These are phyloP conservation scores for Fusarium graminum DNA, from an alignment of 2,329 filamentous ascomycete species.

Conservation along the genomic window DNA sequence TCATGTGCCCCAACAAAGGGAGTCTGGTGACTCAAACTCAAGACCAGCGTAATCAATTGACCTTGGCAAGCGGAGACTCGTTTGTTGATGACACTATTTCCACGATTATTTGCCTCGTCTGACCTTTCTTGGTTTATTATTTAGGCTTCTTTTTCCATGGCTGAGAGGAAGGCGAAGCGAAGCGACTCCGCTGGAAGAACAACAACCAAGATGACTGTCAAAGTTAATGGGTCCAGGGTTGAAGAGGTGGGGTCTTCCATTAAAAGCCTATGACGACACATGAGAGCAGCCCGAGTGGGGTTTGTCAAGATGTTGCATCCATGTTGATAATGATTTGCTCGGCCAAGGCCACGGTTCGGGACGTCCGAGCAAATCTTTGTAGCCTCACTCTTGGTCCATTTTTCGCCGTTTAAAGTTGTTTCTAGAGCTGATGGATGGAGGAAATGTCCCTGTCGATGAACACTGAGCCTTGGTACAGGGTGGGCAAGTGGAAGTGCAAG, in stretches of 20 bases:
- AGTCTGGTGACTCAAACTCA: constrained; percentile 41
- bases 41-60: constrained; percentile 37
- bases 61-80: constrained; percentile 16
- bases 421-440: constrained; percentile 16
- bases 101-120: neutral
- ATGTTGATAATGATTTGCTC: constrained; percentile 13
- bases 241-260: constrained; percentile 26
- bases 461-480: constrained; percentile 19
- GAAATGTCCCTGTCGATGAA: constrained; percentile 38
- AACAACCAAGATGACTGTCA: constrained; percentile 38
- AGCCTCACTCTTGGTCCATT: constrained; percentile 21
- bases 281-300: constrained; percentile 21
- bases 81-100: constrained; percentile 6
- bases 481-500: constrained; percentile 7
- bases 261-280: constrained; percentile 41
- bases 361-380: constrained; percentile 29
- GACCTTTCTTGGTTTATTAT: constrained; percentile 1
- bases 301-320: constrained; percentile 10
- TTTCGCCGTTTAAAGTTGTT: constrained; percentile 10
- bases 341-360: constrained; percentile 39
- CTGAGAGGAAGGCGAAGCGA: constrained; percentile 6
- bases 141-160: constrained; percentile 3
- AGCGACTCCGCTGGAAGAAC: constrained; percentile 5
- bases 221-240: constrained; percentile 31
- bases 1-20: constrained; percentile 31